Conservation (phyloP, 148 eudicot species). For the Dianthus caryophyllus region DNA sequence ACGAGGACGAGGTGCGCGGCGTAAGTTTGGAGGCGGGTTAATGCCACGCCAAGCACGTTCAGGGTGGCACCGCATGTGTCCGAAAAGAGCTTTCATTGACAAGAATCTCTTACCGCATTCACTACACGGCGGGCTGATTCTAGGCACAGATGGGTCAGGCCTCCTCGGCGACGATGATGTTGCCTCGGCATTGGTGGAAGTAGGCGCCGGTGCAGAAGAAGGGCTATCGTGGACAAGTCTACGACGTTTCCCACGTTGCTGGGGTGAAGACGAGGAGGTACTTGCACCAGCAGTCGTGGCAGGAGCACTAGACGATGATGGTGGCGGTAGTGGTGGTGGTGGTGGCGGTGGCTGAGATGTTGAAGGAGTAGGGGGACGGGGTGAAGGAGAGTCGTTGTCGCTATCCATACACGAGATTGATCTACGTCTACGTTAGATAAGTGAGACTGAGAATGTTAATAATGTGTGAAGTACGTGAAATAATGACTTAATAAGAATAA, state of each 20-base stretch:
- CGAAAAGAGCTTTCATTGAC: constrained; percentile 88
- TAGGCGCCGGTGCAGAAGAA: background rate
- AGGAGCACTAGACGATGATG: constrained; percentile 11
- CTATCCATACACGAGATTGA: constrained; percentile 10
- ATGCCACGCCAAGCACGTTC: constrained; percentile 95
- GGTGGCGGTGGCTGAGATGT: constrained; percentile 9
- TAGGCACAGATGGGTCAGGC: constrained; percentile 67
- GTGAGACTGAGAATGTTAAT: background rate
- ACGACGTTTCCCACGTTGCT: constrained; percentile 5
- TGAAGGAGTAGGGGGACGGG: constrained; percentile 18
- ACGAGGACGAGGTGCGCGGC: constrained; percentile 3
- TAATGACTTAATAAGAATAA: background rate
- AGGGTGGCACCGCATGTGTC: constrained; percentile 99
- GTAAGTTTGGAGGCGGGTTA: constrained; percentile 61
- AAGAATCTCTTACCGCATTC: constrained; percentile 83
- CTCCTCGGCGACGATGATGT: constrained; percentile 24
- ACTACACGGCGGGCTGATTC: constrained; percentile 63
- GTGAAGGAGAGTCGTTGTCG: background rate
- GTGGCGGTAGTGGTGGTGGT: constrained; percentile 10
- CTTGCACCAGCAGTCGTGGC: background rate
- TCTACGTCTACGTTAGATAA: background rate
- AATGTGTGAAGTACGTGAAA: constrained; percentile 2
- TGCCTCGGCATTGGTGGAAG: background rate
- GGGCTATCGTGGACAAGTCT: constrained; percentile 11
- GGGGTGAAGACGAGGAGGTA: constrained; percentile 2